These are phyloP conservation scores for Salvia miltiorrhiza DNA, from an alignment of 257 asterid genomes.

Conservation along the genomic window DNA sequence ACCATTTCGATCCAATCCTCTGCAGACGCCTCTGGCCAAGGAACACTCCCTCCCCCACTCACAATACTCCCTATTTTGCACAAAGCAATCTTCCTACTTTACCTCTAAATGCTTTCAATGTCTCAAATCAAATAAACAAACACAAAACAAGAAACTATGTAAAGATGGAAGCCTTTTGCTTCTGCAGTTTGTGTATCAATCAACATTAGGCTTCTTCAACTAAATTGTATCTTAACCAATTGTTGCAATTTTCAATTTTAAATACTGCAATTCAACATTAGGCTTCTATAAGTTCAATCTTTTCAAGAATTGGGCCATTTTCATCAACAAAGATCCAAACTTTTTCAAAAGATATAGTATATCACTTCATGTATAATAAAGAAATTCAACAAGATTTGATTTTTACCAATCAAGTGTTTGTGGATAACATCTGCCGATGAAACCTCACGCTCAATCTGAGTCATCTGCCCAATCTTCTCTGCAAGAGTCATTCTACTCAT, in stretches of 20 bases:
- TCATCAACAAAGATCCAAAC: neutral
- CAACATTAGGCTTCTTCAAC: neutral
- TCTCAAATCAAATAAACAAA: neutral
- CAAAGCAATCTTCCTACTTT: neutral
- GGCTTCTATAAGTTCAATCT: neutral
- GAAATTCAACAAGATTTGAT: neutral
- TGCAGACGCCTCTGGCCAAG: conserved; percentile 37
- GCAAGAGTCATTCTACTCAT: conserved; percentile 39
- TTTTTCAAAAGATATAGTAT: too few relatives aligned
- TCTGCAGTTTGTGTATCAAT: too few relatives aligned
- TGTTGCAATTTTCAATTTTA: too few relatives aligned
- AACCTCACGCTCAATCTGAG: conserved; percentile 38
- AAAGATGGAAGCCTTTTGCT: neutral
- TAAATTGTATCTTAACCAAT: neutral
- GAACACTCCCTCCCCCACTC: conserved; percentile 59
- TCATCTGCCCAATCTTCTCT: conserved; percentile 51
- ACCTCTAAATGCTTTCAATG: neutral
- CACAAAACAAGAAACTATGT: neutral
- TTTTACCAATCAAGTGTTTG: conserved; percentile 34
- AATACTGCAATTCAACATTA: neutral
- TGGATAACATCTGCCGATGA: conserved; percentile 28
- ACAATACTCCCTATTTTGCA: conserved; percentile 42
- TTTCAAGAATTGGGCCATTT: too few relatives aligned
- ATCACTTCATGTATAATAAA: too few relatives aligned
- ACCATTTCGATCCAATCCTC: conserved; percentile 51